A percentile compares a stretch with the other conserved stretches of the same genome.
Evolutionary conservation across 2,329 filamentous ascomycete species (phyloP).

Genomic region (Penicillium psychrosexuale): DNA sequence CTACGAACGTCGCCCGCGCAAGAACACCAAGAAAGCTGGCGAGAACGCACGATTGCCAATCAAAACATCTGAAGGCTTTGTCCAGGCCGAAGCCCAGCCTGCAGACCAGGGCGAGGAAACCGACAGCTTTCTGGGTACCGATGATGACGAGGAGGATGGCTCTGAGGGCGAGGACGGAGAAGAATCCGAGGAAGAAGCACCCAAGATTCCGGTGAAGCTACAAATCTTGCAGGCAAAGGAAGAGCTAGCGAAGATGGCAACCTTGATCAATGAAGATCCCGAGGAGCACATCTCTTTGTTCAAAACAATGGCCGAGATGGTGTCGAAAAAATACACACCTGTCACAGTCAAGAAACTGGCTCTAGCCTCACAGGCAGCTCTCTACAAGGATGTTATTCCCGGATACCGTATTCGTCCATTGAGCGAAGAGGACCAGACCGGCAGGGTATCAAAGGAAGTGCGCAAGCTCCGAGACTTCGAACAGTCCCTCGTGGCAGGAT

Average conservation of each 20-base stretch:
- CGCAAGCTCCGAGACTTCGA: constrained; percentile 79
- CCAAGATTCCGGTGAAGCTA: constrained; percentile 68
- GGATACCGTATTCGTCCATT: constrained; percentile 90
- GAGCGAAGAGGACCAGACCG: constrained; percentile 67
- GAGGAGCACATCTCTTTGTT: constrained; percentile 83
- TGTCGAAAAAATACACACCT: constrained; percentile 56
- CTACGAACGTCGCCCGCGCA: constrained; percentile 77
- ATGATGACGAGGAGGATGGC: constrained; percentile 54
- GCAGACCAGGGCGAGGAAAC: constrained; percentile 52
- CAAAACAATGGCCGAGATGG: constrained; percentile 72
- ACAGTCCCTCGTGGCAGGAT: constrained; percentile 78
- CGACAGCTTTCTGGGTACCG: constrained; percentile 62
- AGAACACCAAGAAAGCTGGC: constrained; percentile 68
- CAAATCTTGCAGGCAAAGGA: constrained; percentile 87
- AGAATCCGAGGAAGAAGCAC: constrained; percentile 50
- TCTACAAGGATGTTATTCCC: constrained; percentile 95
- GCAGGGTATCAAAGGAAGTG: constrained; percentile 89
- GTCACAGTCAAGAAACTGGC: constrained; percentile 78
- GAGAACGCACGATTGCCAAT: constrained; percentile 78
- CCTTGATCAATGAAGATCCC: constrained; percentile 81
- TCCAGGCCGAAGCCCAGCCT: constrained; percentile 59
- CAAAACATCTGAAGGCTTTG: constrained; percentile 73
- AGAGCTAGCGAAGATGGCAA: constrained; percentile 80
- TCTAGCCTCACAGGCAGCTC: constrained; percentile 78
- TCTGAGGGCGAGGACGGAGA: constrained; percentile 39